These are phyloP conservation scores for Prunus salicina DNA, from an alignment of 306 rosid species.

Conservation along the genomic window DNA sequence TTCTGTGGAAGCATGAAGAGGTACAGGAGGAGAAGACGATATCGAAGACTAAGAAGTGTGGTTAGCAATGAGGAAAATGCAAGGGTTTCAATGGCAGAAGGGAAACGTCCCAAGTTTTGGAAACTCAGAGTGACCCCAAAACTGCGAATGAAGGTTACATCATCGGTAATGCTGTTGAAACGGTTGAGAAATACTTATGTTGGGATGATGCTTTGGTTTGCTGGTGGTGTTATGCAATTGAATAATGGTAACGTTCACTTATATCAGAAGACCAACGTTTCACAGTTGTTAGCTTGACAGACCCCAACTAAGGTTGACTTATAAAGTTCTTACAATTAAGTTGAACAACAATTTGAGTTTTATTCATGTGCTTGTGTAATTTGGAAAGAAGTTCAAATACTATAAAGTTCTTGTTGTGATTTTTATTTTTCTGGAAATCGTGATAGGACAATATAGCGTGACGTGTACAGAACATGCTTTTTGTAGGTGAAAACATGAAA, in stretches of 20 bases:
- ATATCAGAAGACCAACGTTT: slow-evolving; percentile 22
- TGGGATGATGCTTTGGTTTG: slow-evolving; percentile 51
- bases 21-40: slow-evolving; percentile 29
- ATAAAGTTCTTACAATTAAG: neutral
- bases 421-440: too few species aligned
- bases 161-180: slow-evolving; percentile 26
- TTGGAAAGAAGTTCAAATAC: too few species aligned
- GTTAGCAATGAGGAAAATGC: neutral
- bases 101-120: slow-evolving; percentile 6
- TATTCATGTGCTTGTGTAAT: neutral
- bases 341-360: neutral
- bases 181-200: slow-evolving; percentile 54
- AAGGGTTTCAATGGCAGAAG: neutral
- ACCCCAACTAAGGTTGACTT: neutral
- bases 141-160: slow-evolving; percentile 30
- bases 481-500: too few species aligned
- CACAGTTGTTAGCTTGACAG: slow-evolving; percentile 20
- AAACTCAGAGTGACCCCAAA: slow-evolving; percentile 16
- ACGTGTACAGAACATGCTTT: too few species aligned
- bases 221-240: slow-evolving; percentile 39
- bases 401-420: too few species aligned
- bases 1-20: slow-evolving; percentile 34
- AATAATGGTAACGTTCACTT: slow-evolving; percentile 37
- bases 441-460: too few species aligned
- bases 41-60: slow-evolving; percentile 39